Evolutionary conservation across 495 filamentous ascomycete genomes (phyloP).

Genomic region (Penicillium fimorum): DNA sequence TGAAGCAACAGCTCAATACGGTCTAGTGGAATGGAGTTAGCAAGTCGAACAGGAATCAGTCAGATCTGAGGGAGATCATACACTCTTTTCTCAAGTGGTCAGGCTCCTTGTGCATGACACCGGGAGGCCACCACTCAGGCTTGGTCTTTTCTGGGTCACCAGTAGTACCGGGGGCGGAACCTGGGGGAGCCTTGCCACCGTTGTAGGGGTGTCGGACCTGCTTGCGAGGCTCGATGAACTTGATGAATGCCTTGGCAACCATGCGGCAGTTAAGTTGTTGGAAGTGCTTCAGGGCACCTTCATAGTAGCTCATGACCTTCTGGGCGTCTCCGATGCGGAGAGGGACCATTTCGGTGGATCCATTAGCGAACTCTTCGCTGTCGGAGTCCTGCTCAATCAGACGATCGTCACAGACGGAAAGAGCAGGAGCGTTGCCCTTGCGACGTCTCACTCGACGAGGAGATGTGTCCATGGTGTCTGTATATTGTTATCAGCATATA

Average conservation of each 20-base stretch:
- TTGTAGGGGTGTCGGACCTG: slow-evolving; percentile 68
- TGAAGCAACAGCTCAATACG: slow-evolving; percentile 44
- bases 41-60: background rate
- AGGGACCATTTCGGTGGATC: slow-evolving; percentile 36
- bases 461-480: slow-evolving; percentile 24
- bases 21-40: slow-evolving; percentile 22
- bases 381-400: slow-evolving; percentile 31
- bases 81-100: slow-evolving; percentile 78
- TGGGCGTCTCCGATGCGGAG: slow-evolving; percentile 40
- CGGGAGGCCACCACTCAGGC: slow-evolving; percentile 80
- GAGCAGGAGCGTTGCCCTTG: slow-evolving; percentile 25
- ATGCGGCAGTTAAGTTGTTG: slow-evolving; percentile 70
- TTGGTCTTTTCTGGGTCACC: slow-evolving; percentile 55
- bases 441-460: slow-evolving; percentile 38
- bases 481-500: background rate
- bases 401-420: slow-evolving; percentile 19
- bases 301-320: slow-evolving; percentile 40
- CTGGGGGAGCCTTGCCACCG: slow-evolving; percentile 44
- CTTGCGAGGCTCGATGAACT: slow-evolving; percentile 79
- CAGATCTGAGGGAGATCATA: slow-evolving; percentile 36
- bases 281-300: slow-evolving; percentile 57
- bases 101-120: slow-evolving; percentile 71
- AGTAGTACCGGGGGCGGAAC: slow-evolving; percentile 37
- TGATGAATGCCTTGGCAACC: slow-evolving; percentile 78
- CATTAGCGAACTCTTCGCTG: slow-evolving; percentile 23